Conservation (phyloP, 202 grass and related monocot species). For the Schoenoplectus triqueter region DNA sequence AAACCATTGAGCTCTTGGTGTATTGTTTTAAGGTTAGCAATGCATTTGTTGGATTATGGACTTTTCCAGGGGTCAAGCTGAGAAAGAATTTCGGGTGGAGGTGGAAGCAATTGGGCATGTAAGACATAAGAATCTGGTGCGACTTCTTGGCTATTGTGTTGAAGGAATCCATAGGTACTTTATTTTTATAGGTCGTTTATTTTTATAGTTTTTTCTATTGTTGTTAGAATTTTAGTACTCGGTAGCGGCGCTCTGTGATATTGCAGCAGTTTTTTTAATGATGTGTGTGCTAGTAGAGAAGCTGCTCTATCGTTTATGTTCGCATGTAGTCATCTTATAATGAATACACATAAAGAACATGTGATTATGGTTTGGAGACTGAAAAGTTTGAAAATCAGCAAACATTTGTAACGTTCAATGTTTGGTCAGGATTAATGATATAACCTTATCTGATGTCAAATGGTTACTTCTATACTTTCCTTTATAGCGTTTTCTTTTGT, state of each 20-base stretch:
- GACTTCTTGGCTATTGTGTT: slow-evolving; percentile 47
- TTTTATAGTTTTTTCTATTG: slow-evolving; percentile 12
- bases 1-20: neutral
- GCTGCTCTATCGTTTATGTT: neutral
- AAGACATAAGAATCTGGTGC: slow-evolving; percentile 49
- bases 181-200: slow-evolving; percentile 13
- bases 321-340: slow-evolving; percentile 22
- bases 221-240: slow-evolving; percentile 15
- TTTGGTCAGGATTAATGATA: neutral
- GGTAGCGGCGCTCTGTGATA: neutral
- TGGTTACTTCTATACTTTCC: slow-evolving; percentile 14
- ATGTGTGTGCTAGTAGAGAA: neutral
- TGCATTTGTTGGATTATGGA: slow-evolving; percentile 19
- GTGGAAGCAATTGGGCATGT: slow-evolving; percentile 48
- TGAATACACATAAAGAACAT: neutral
- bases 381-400: neutral
- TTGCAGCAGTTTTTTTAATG: slow-evolving; percentile 6
- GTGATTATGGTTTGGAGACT: slow-evolving; percentile 16
- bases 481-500: neutral
- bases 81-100: slow-evolving; percentile 51
- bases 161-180: slow-evolving; percentile 45
- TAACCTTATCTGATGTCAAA: slow-evolving; percentile 12
- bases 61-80: slow-evolving; percentile 41
- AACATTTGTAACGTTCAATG: neutral
- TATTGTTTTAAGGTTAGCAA: neutral